Percentiles rank a stretch among this genome's conserved stretches.
These are phyloP conservation scores for Sesbania bispinosa DNA, from an alignment of 306 rosid genomes.

Conservation along the genomic window DNA sequence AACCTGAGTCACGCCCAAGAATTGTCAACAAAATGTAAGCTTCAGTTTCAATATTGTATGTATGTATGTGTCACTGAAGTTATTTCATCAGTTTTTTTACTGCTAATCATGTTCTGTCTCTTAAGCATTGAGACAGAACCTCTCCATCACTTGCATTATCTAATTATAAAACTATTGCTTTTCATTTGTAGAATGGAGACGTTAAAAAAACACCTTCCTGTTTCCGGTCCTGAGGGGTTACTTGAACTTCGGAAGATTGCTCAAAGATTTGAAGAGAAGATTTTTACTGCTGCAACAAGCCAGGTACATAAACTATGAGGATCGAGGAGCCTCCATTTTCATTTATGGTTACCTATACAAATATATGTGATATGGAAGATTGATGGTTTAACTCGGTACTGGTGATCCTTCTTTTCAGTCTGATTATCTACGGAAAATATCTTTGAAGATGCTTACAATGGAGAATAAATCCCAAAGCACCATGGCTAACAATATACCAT, in stretches of 20 bases:
- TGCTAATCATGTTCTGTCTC: background rate
- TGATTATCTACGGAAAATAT: constrained; percentile 41
- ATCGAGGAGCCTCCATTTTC: background rate
- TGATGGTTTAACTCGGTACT: background rate
- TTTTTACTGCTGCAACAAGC: constrained; percentile 52
- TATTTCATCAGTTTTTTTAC: no score
- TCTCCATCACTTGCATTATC: background rate
- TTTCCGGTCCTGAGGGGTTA: constrained; percentile 59
- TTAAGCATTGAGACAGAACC: background rate
- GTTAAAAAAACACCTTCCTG: constrained; percentile 62
- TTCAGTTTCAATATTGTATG: constrained; percentile 17
- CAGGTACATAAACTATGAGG: constrained; percentile 44
- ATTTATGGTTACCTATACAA: background rate
- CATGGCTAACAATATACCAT: constrained; percentile 28
- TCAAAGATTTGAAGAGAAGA: constrained; percentile 79
- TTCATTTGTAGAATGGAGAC: constrained; percentile 60
- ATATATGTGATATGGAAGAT: background rate
- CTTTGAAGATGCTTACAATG: constrained; percentile 46
- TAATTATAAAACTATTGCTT: background rate
- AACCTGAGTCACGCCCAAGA: constrained; percentile 40
- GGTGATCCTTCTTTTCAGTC: constrained; percentile 26
- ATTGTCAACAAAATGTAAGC: constrained; percentile 52
- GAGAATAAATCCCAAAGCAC: constrained; percentile 53
- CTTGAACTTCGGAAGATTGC: constrained; percentile 61
- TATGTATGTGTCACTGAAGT: background rate